phyloP scores from a whole-genome alignment of 768 basidiomycete genomes.

The Calocybe gangraenosa region DNA sequence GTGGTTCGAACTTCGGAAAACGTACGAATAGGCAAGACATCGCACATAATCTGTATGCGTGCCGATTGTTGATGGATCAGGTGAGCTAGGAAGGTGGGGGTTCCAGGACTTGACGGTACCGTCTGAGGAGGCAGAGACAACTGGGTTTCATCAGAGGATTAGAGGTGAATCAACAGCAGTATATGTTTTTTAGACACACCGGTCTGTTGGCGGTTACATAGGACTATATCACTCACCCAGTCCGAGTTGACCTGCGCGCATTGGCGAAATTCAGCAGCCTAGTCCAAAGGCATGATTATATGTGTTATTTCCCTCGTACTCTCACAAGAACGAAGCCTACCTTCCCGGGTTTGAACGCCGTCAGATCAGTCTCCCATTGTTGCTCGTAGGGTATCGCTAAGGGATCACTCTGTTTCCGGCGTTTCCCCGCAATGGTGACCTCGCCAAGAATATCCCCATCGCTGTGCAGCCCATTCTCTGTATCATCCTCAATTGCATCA shows the following conservation, averaged over 20 bases:
- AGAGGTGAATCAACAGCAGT: background rate
- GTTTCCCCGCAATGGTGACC: constrained; percentile 33
- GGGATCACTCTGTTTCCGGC: constrained; percentile 32
- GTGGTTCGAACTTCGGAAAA: background rate
- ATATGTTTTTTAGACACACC: constrained; percentile 38
- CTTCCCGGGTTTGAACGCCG: constrained; percentile 41
- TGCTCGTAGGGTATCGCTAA: constrained; percentile 58
- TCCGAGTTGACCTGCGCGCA: constrained; percentile 87
- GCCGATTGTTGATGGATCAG: constrained; percentile 67
- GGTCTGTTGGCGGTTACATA: constrained; percentile 91
- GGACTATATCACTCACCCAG: constrained; percentile 93
- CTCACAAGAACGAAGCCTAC: too few species aligned
- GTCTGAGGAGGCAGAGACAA: constrained; percentile 93
- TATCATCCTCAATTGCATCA: constrained; percentile 61
- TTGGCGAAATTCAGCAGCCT: constrained; percentile 75
- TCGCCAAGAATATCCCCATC: constrained; percentile 80
- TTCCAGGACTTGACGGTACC: constrained; percentile 93
- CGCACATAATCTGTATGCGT: constrained; percentile 84
- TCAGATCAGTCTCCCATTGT: constrained; percentile 75
- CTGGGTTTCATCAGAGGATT: constrained; percentile 30
- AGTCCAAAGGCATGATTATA: constrained; percentile 9
- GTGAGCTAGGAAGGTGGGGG: constrained; percentile 61
- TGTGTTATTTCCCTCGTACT: too few species aligned
- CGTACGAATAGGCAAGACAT: constrained; percentile 69
- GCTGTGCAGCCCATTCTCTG: constrained; percentile 51